A percentile compares a stretch with the other conserved stretches of the same genome.
Evolutionary conservation across 208 protist genomes (phyloP).

Genomic region (Trypanosoma scelopori): DNA sequence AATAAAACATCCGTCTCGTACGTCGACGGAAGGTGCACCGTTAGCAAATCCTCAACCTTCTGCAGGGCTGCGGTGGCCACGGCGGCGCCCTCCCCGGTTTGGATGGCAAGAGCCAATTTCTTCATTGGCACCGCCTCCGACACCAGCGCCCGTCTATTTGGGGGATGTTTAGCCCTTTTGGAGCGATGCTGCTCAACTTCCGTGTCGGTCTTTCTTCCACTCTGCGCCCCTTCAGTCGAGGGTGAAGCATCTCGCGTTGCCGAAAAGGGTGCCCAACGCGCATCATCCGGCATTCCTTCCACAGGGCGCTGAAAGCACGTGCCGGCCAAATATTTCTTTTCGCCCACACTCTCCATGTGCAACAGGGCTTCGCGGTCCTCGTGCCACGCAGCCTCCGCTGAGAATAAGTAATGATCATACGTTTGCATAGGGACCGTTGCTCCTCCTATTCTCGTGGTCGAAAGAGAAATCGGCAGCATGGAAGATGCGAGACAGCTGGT

Average conservation of each 20-base stretch:
- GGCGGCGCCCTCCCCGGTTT: not conserved
- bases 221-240: not conserved
- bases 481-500: conserved; percentile 1
- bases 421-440: conserved; percentile 28
- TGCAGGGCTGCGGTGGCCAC: not conserved
- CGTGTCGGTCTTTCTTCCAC: not conserved
- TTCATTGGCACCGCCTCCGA: conserved; percentile 6
- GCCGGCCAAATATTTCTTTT: not conserved
- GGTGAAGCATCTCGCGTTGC: not conserved
- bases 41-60: conserved; percentile 23
- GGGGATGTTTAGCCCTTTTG: conserved; percentile 18
- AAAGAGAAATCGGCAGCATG: conserved; percentile 10
- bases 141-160: conserved; percentile 22
- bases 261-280: conserved; percentile 15
- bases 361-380: not conserved
- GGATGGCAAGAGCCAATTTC: conserved; percentile 11
- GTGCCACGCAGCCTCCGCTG: conserved; percentile 3
- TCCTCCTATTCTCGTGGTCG: conserved; percentile 13
- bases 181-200: conserved; percentile 5
- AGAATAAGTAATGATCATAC: conserved; percentile 30
- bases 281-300: conserved; percentile 27
- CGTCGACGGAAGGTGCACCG: conserved; percentile 19
- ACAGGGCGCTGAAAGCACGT: not conserved
- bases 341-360: not conserved
- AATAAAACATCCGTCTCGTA: conserved; percentile 34